Conservation (phyloP, 1,284 basidiomycete species). For the Phaffia rhodozyma region DNA sequence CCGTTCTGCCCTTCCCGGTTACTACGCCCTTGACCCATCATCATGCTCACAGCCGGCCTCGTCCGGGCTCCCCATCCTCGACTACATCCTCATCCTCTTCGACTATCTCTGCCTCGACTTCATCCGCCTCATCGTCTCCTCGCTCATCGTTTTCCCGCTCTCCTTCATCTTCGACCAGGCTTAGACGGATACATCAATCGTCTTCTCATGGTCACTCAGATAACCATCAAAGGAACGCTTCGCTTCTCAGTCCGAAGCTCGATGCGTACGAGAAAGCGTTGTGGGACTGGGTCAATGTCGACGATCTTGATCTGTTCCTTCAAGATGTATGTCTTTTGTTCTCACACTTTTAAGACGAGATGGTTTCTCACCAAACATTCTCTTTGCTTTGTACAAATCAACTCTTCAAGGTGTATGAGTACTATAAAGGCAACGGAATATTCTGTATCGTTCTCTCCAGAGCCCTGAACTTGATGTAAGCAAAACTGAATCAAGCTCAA, state of each 20-base stretch:
- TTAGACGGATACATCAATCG: background rate
- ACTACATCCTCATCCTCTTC: background rate
- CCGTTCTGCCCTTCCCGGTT: background rate
- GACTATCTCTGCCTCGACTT: background rate
- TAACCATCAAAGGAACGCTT: background rate
- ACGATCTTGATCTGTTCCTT: slow-evolving; percentile 86
- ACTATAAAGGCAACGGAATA: slow-evolving; percentile 92
- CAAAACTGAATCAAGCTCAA: slow-evolving; percentile 21
- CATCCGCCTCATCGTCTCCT: background rate
- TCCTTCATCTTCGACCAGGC: background rate
- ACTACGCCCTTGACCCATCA: background rate
- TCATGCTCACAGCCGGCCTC: background rate
- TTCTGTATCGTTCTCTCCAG: slow-evolving; percentile 83
- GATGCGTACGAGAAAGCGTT: slow-evolving; percentile 78
- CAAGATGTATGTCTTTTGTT: slow-evolving; percentile 53
- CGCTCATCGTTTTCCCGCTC: background rate
- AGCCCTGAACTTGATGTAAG: slow-evolving; percentile 81
- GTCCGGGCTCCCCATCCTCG: background rate
- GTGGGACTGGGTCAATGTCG: slow-evolving; percentile 99
- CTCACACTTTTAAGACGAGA: background rate
- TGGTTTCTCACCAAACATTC: background rate
- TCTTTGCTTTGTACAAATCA: background rate
- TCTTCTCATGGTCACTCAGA: background rate
- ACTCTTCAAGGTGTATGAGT: slow-evolving; percentile 52
- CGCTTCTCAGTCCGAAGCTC: slow-evolving; percentile 39